Conservation (phyloP, 2,329 filamentous ascomycete species). For the Coccinonectria pachysandricola region DNA sequence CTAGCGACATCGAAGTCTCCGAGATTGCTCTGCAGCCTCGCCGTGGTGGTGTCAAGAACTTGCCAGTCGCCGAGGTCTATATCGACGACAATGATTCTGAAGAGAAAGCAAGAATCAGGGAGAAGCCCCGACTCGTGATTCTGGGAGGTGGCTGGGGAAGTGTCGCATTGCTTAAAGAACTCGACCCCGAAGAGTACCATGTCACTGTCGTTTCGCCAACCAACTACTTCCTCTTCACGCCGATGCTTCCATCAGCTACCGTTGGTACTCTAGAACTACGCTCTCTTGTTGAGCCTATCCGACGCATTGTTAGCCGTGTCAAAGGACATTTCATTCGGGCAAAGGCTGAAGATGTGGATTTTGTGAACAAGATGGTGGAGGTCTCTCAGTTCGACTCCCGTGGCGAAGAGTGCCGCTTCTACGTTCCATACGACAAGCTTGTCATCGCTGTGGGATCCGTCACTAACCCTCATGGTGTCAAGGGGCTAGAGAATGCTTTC, state of each 20-base stretch:
- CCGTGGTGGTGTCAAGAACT: slow-evolving; percentile 83
- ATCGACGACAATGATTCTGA: slow-evolving; percentile 81
- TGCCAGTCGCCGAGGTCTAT: slow-evolving; percentile 79
- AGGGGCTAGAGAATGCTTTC: slow-evolving; percentile 84
- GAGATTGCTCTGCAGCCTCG: slow-evolving; percentile 71
- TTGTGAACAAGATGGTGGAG: slow-evolving; percentile 84
- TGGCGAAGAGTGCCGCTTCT: slow-evolving; percentile 73
- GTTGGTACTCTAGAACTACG: slow-evolving; percentile 88
- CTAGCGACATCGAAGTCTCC: slow-evolving; percentile 71
- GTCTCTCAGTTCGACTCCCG: slow-evolving; percentile 60
- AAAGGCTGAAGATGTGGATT: slow-evolving; percentile 78
- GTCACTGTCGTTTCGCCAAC: slow-evolving; percentile 89
- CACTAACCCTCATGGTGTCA: slow-evolving; percentile 92
- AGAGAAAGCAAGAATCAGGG: slow-evolving; percentile 58
- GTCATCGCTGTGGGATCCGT: slow-evolving; percentile 85
- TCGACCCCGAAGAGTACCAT: slow-evolving; percentile 88
- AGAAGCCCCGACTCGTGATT: slow-evolving; percentile 88
- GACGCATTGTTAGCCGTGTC: slow-evolving; percentile 68
- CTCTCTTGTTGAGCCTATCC: slow-evolving; percentile 85
- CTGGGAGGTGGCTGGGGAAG: slow-evolving; percentile 93
- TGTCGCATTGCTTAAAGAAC: slow-evolving; percentile 79
- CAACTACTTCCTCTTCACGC: slow-evolving; percentile 97
- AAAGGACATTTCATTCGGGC: slow-evolving; percentile 86
- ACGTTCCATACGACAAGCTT: slow-evolving; percentile 94
- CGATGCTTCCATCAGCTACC: slow-evolving; percentile 93